Conservation (phyloP, 768 basidiomycete genomes). For the Suillus spraguei region DNA sequence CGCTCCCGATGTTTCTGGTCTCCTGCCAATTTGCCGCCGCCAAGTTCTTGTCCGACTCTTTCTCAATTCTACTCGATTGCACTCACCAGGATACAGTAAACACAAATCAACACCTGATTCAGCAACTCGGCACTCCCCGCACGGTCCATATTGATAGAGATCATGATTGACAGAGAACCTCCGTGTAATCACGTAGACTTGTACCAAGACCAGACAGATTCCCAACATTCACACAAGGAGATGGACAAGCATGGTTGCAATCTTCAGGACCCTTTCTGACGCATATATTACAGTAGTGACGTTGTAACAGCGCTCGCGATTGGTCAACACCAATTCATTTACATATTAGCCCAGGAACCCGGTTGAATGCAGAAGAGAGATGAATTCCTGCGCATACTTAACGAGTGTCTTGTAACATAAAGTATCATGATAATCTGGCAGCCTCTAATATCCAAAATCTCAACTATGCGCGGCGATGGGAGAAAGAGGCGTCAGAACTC, state of each 20-base stretch:
- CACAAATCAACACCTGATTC: slow-evolving; percentile 1
- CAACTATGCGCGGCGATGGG: background rate
- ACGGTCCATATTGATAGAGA: background rate
- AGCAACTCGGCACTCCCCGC: slow-evolving; percentile 8
- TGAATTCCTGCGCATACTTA: background rate
- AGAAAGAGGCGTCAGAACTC: background rate
- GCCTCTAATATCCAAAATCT: background rate
- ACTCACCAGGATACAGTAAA: slow-evolving; percentile 9
- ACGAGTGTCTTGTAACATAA: background rate
- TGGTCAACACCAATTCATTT: background rate
- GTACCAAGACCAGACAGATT: too few relatives aligned
- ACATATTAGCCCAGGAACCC: slow-evolving; percentile 8
- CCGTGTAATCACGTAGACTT: background rate
- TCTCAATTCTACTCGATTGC: background rate
- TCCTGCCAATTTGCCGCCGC: slow-evolving; percentile 5
- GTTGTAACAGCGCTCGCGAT: background rate
- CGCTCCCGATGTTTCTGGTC: slow-evolving; percentile 2
- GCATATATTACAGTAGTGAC: background rate
- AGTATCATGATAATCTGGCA: background rate
- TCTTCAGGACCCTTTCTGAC: background rate
- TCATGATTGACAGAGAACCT: background rate
- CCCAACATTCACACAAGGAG: background rate
- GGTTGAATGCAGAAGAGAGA: background rate
- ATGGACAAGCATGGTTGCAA: background rate
- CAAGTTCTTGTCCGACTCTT: slow-evolving; percentile 4